phyloP scores from a whole-genome alignment of 2,329 filamentous ascomycete species.

The Verruconis gallopava region DNA sequence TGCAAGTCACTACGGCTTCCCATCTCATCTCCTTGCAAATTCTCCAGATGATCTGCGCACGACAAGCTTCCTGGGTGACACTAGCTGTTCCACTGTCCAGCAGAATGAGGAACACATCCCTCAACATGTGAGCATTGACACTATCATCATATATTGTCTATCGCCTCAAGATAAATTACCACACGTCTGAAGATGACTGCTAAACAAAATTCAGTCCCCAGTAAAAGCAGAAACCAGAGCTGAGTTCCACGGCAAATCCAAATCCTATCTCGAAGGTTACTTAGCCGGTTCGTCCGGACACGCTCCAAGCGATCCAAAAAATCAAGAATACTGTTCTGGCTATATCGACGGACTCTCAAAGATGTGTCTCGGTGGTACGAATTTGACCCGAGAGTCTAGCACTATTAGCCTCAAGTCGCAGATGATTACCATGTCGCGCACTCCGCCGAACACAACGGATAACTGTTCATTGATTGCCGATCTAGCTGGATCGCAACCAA shows the following conservation, averaged over 20 bases:
- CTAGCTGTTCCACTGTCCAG: neutral
- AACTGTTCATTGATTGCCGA: slow-evolving; percentile 2
- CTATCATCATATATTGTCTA: neutral
- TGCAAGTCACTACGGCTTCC: neutral
- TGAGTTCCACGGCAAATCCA: slow-evolving; percentile 9
- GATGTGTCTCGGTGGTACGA: neutral
- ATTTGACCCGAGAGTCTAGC: slow-evolving; percentile 2
- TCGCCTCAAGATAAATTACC: neutral
- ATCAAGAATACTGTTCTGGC: slow-evolving; percentile 3
- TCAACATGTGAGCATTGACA: neutral
- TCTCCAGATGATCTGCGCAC: slow-evolving; percentile 2
- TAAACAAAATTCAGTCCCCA: neutral
- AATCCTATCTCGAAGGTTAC: slow-evolving; percentile 9
- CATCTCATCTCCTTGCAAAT: slow-evolving; percentile 1
- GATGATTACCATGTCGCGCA: slow-evolving; percentile 2
- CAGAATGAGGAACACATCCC: neutral
- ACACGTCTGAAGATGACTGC: neutral
- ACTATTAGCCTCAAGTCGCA: slow-evolving; percentile 6
- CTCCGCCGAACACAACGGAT: slow-evolving; percentile 6
- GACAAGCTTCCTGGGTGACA: slow-evolving; percentile 6
- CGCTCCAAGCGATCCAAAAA: neutral
- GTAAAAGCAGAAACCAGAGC: neutral
- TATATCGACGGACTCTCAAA: slow-evolving; percentile 6
- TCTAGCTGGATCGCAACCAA: neutral
- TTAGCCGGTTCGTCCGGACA: slow-evolving; percentile 3